Base-by-base conservation (phyloP, 306 rosid genomes). In the Dalbergia cultrata region DNA sequence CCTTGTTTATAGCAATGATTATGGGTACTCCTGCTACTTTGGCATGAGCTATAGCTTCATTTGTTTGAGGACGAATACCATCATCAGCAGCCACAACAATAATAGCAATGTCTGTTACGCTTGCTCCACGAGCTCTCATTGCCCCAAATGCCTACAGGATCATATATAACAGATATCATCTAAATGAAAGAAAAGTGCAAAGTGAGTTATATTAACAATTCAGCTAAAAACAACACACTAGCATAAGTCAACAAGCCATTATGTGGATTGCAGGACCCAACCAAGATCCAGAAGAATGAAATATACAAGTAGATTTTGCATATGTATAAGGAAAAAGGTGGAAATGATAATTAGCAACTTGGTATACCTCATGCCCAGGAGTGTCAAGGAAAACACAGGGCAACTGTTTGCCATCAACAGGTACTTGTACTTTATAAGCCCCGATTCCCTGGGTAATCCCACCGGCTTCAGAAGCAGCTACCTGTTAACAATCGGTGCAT, bases 101-200 rank as follows among this genome's bases (percentile, higher is more conserved):
- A 68, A 95, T 89, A 64, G 92, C 98, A 81, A 95, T 93, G 82
- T 95, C 99, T 50, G 99, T 95, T 84, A 93, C 98, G 53, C 98
- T 94, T 77, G 99, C 94, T 75, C 99, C 99, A 74, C 99, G 98
- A 75, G 99, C 99, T 90, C 99, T 95, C 99, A 95, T 95, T 69
- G 99, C 99, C 80, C 99, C 99, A 88, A 95, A 95, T 53, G 99
- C 99, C 99, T 95, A 84, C 84, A 90, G 34, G 76, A 84, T 76
- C 9, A 33, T 79, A 82, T 68, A 72, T 64, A 84, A 67, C 64
- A 75, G 60, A 86, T 80, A 86, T 88, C 83, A 81, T 78, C 74
- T 54, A 82, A 61, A 60, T 60, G 49, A 64, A 78, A 74, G 43
- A 75, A 81, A 80, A 65, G 70, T 70, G 66, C 8, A 79, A 79